A percentile compares a stretch with the other conserved stretches of the same genome.
These are phyloP conservation scores for Gaultheria prostrata DNA, from an alignment of 148 eudicot genomes.

Conservation along the genomic window DNA sequence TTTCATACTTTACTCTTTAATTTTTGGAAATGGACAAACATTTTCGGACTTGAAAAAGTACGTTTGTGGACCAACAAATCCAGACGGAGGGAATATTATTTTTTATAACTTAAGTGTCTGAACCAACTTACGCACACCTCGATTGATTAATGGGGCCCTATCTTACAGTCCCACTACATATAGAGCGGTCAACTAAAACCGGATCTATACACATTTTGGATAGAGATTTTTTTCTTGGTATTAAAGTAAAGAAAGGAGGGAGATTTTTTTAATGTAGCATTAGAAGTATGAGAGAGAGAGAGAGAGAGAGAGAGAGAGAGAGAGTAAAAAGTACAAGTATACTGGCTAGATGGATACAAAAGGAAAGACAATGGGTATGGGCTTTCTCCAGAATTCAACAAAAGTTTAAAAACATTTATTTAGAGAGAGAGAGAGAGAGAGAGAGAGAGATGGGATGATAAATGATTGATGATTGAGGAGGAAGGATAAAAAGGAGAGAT, in stretches of 20 bases:
- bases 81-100: too few relatives aligned
- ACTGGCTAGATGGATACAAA: conserved; percentile 9
- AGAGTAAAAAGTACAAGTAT: not conserved
- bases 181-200: too few relatives aligned
- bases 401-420: conserved; percentile 9
- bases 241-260: not conserved
- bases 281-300: not conserved
- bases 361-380: conserved; percentile 28
- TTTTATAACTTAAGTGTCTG: too few relatives aligned
- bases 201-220: not conserved
- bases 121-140: too few relatives aligned
- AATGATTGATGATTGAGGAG: not conserved
- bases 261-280: not conserved
- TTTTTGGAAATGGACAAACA: too few relatives aligned
- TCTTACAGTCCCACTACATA: too few relatives aligned
- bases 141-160: too few relatives aligned
- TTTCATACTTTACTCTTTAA: too few relatives aligned
- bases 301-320: conserved; percentile 10
- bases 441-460: not conserved
- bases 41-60: too few relatives aligned
- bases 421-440: conserved; percentile 16
- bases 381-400: conserved; percentile 31
- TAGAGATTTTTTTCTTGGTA: not conserved
- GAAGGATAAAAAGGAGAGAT: conserved; percentile 23
- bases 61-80: too few relatives aligned